Conservation (phyloP, 495 filamentous ascomycete genomes). For the Lophium mytilinum region DNA sequence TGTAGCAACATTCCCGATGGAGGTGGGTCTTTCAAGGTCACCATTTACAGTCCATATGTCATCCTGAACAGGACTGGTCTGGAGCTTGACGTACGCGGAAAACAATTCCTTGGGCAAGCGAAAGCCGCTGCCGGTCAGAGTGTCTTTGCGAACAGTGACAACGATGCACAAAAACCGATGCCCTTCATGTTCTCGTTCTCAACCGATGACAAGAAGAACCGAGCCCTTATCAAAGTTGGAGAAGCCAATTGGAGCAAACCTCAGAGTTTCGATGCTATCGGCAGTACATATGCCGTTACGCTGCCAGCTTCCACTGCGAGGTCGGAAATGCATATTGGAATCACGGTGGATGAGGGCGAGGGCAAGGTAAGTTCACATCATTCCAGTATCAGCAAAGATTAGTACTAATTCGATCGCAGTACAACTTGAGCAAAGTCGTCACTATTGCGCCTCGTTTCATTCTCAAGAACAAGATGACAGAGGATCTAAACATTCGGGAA, state of each 20-base stretch:
- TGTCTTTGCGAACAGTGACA: slow-evolving; percentile 44
- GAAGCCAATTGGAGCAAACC: slow-evolving; percentile 94
- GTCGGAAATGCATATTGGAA: slow-evolving; percentile 80
- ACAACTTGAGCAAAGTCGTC: slow-evolving; percentile 90
- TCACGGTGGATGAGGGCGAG: slow-evolving; percentile 80
- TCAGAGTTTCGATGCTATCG: slow-evolving; percentile 97
- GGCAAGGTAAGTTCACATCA: slow-evolving; percentile 52
- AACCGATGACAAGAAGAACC: slow-evolving; percentile 79
- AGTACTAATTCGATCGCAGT: slow-evolving; percentile 32
- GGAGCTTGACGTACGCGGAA: slow-evolving; percentile 79
- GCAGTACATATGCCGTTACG: slow-evolving; percentile 77
- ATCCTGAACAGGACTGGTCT: slow-evolving; percentile 92
- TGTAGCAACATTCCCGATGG: slow-evolving; percentile 71
- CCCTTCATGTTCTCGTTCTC: slow-evolving; percentile 95
- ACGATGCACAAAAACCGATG: slow-evolving; percentile 54
- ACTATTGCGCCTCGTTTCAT: slow-evolving; percentile 91
- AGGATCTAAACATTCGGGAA: slow-evolving; percentile 83
- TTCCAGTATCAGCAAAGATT: background rate
- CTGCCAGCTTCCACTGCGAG: slow-evolving; percentile 62
- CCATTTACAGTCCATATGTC: slow-evolving; percentile 87
- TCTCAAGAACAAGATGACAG: slow-evolving; percentile 81
- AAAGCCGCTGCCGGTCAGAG: slow-evolving; percentile 74
- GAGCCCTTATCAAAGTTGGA: slow-evolving; percentile 74
- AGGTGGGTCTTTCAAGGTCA: slow-evolving; percentile 92
- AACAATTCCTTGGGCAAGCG: slow-evolving; percentile 73